A percentile compares a stretch with the other conserved stretches of the same genome.
These are phyloP conservation scores for Cymbopogon citratus DNA, from an alignment of 176 grass and related monocot species.

Conservation along the genomic window DNA sequence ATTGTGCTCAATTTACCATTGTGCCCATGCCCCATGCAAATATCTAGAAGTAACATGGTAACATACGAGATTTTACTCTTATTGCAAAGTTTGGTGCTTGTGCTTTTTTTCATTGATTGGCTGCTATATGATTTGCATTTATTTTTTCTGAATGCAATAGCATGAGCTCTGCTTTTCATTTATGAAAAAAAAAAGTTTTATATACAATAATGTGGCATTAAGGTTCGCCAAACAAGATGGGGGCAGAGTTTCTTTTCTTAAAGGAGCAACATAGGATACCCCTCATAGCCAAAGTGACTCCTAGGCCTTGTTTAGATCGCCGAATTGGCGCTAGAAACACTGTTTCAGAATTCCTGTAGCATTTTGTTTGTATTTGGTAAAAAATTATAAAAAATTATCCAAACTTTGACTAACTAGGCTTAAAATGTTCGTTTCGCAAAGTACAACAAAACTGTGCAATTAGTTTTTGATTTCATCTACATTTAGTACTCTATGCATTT, in stretches of 20 bases:
- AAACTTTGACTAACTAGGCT: too few relatives aligned
- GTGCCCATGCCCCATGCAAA: not conserved
- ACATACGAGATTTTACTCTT: not conserved
- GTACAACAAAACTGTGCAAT: too few relatives aligned
- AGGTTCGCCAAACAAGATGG: not conserved
- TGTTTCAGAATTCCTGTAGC: too few relatives aligned
- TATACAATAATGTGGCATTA: not conserved
- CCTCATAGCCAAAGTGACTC: not conserved
- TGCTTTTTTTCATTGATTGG: not conserved
- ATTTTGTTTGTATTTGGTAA: too few relatives aligned
- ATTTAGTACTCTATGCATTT: too few relatives aligned
- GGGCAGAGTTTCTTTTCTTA: not conserved
- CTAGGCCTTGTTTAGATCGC: too few relatives aligned
- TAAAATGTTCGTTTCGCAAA: too few relatives aligned
- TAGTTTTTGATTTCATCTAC: too few relatives aligned
- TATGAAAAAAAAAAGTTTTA: not conserved
- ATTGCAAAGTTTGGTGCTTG: not conserved
- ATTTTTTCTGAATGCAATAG: not conserved
- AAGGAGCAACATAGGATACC: not conserved
- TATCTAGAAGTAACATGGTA: not conserved
- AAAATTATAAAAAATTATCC: too few relatives aligned
- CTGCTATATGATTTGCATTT: not conserved
- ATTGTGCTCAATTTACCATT: not conserved
- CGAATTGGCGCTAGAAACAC: too few relatives aligned
- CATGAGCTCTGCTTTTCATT: not conserved